These are phyloP conservation scores for Prunus yedoensis DNA, from an alignment of 331 rosid species.

Conservation along the genomic window DNA sequence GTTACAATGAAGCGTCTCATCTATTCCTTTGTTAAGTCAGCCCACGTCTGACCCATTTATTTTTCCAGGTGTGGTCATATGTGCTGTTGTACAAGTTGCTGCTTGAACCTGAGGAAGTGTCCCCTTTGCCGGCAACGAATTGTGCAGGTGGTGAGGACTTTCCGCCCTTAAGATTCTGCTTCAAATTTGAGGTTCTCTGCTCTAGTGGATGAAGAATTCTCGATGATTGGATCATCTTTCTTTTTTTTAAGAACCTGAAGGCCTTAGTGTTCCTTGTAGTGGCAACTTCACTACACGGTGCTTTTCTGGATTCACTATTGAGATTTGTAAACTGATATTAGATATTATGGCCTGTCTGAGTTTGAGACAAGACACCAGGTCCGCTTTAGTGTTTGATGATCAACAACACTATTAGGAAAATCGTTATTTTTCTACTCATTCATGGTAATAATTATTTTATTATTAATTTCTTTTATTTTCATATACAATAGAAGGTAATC, in stretches of 20 bases:
- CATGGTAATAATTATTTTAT: no score
- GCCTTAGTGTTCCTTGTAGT: background rate
- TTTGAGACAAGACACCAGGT: no score
- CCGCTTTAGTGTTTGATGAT: no score
- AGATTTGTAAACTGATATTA: no score
- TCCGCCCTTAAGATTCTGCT: slow-evolving; percentile 57
- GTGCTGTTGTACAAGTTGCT: slow-evolving; percentile 86
- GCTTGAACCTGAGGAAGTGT: slow-evolving; percentile 65
- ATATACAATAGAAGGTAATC: no score
- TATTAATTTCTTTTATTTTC: no score
- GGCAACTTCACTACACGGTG: no score
- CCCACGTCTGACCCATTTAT: slow-evolving; percentile 12
- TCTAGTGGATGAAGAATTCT: slow-evolving; percentile 4
- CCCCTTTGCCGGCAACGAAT: slow-evolving; percentile 47
- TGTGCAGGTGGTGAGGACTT: slow-evolving; percentile 72
- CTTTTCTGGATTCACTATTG: no score
- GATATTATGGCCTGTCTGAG: no score
- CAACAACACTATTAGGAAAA: no score
- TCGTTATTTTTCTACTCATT: no score
- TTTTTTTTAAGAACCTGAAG: background rate
- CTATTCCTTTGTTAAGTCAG: background rate
- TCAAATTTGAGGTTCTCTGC: slow-evolving; percentile 6
- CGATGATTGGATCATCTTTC: slow-evolving; percentile 13
- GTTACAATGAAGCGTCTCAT: background rate
- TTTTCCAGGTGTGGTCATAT: slow-evolving; percentile 83